Evolutionary conservation across 106 monocot species (phyloP).

Genomic region (Allium fistulosum): DNA sequence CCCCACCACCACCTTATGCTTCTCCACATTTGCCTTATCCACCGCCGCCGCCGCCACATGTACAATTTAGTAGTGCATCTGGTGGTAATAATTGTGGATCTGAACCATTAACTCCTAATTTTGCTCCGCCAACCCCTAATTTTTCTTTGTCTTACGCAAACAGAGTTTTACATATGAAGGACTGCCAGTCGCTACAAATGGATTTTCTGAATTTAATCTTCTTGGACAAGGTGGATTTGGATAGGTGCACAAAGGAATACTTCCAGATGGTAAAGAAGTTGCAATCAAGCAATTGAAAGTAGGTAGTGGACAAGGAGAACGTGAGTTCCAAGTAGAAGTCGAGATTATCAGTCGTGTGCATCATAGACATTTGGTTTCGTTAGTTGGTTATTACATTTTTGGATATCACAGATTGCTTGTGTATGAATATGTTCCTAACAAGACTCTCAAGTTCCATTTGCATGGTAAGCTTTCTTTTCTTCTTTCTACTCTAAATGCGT

Average conservation of each 20-base stretch:
- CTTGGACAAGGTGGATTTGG: slow-evolving; percentile 24
- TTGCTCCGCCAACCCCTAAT: slow-evolving; percentile 6
- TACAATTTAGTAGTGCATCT: not conserved
- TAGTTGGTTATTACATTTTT: slow-evolving; percentile 18
- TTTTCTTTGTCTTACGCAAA: slow-evolving; percentile 5
- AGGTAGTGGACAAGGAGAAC: slow-evolving; percentile 18
- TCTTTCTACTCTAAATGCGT: not conserved
- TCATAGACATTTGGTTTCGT: slow-evolving; percentile 16
- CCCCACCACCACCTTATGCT: not conserved
- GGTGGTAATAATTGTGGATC: not conserved
- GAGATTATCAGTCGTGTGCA: slow-evolving; percentile 21
- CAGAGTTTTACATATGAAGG: slow-evolving; percentile 15
- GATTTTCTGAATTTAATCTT: slow-evolving; percentile 14
- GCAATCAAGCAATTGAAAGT: slow-evolving; percentile 14
- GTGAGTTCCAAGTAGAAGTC: slow-evolving; percentile 18
- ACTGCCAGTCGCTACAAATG: slow-evolving; percentile 11
- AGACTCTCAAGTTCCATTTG: slow-evolving; percentile 14
- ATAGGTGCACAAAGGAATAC: slow-evolving; percentile 14
- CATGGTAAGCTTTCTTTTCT: slow-evolving; percentile 8
- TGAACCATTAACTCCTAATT: not conserved
- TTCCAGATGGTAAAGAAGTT: slow-evolving; percentile 16
- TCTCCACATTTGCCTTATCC: not conserved
- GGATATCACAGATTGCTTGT: slow-evolving; percentile 14
- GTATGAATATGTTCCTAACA: slow-evolving; percentile 17
- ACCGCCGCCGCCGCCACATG: not conserved